Base-by-base conservation (phyloP, 495 filamentous ascomycete species). In the Penicillium macrosclerotiorum region DNA sequence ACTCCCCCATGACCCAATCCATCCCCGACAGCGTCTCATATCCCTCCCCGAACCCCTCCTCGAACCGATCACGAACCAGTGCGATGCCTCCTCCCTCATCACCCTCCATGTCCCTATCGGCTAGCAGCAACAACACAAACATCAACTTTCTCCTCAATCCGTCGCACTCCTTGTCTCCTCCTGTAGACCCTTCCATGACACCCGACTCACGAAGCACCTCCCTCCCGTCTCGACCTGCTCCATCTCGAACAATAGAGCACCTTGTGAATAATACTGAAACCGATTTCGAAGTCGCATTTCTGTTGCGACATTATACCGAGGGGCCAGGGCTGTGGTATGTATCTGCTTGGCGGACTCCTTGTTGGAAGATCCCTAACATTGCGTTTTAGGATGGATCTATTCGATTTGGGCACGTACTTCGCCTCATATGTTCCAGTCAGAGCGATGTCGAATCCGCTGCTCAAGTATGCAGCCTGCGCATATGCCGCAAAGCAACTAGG, bases 401-500 rank as follows among this genome's bases (percentile, higher is more conserved):
- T 80, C 48, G 82, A 85, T 52, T 64, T 77, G 8, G 74, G 72
- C 7, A 75, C 69, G 6, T 83, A 81, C 58, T 84, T 84, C 41
- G 71, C 78, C 9, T 78, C 75, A 8, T 69, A 76, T 45, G 75
- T 84, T 9, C 82, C 81, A 0, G 75, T 81, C 0, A 70, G 75
- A 51, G 76, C 82, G 16, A 57, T 73, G 23, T 68, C 68, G 2
- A 82, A 81, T 45, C 75, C 78, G 5, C 64, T 85, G 7, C 57
- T 84, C 23, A 76, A 79, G 48, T 80, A 79, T 51, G 77, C 81
- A 5, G 78, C 80, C 8, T 77, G 78, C 47, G 80, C 81, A 20
- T 78, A 79, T 48, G 74, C 80, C 5, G 82, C 80, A 13, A 85
- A 84, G 46, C 76, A 82, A 50, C 57, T 83, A n/a, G 73, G 74